A percentile compares a stretch with the other conserved stretches of the same genome.
phyloP scores from a whole-genome alignment of 2,329 filamentous ascomycete species.

The Shiraia sp. region DNA sequence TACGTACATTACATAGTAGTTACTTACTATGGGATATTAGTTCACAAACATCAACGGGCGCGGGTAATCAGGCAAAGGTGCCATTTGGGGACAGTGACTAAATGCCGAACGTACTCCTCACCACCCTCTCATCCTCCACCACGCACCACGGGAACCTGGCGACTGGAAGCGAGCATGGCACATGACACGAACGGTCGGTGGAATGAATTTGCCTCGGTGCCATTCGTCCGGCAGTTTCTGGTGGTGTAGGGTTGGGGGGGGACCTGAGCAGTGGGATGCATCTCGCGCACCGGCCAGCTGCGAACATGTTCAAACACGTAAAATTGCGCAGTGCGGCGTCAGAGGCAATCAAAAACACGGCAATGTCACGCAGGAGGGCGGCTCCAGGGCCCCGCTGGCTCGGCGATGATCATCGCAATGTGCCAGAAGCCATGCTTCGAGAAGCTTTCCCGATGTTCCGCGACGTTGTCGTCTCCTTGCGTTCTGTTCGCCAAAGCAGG shows the following conservation, averaged over 20 bases:
- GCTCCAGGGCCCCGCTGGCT: constrained; percentile 2
- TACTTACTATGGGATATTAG: no score
- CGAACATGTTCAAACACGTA: constrained; percentile 34
- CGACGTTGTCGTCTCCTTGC: constrained; percentile 11
- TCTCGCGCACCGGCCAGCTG: constrained; percentile 16
- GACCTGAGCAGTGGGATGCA: constrained; percentile 12
- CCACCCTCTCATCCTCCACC: no score
- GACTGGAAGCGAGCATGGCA: constrained; percentile 11
- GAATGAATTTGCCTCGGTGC: constrained; percentile 4
- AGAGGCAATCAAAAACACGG: constrained; percentile 6
- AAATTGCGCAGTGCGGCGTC: constrained; percentile 13
- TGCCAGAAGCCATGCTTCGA: constrained; percentile 17
- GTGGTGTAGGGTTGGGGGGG: no score
- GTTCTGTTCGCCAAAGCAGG: constrained; percentile 26
- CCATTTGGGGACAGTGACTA: no score
- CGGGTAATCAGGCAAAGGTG: no score
- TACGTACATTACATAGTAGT: constrained; percentile 11
- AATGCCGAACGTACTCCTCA: constrained; percentile 16
- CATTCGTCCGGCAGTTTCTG: constrained; percentile 12
- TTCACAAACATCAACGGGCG: no score
- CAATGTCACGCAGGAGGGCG: constrained; percentile 12
- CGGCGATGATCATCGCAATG: constrained; percentile 22
- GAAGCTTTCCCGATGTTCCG: constrained; percentile 23
- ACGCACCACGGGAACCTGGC: constrained; percentile 18
- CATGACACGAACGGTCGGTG: constrained; percentile 16